These are phyloP conservation scores for Pezicula rhizophila DNA, from an alignment of 2,329 filamentous ascomycete species.

Conservation along the genomic window DNA sequence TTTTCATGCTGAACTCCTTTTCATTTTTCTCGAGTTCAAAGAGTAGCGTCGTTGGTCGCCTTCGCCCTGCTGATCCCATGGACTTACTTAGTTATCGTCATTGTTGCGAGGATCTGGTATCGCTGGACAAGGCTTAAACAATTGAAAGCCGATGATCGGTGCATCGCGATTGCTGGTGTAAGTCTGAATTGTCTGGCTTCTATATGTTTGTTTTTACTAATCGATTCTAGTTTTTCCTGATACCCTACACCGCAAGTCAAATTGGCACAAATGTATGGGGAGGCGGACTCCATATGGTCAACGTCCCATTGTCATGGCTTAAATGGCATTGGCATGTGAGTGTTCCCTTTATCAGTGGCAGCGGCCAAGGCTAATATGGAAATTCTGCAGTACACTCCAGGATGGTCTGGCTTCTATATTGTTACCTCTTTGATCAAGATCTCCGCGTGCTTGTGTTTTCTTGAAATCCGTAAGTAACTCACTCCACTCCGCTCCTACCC, in stretches of 20 bases:
- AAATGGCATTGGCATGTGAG: constrained; percentile 21
- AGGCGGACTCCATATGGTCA: constrained; percentile 21
- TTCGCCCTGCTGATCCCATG: too few relatives aligned
- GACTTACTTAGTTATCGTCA: constrained; percentile 17
- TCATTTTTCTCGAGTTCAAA: too few relatives aligned
- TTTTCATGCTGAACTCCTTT: not conserved
- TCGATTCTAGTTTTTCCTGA: constrained; percentile 17
- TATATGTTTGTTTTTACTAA: constrained; percentile 4
- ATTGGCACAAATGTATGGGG: constrained; percentile 21
- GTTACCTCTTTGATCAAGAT: constrained; percentile 24
- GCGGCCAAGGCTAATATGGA: not conserved
- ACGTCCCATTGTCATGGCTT: constrained; percentile 18
- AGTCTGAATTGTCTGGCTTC: constrained; percentile 1
- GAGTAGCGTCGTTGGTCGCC: too few relatives aligned
- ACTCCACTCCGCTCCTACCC: not conserved
- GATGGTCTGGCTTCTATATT: constrained; percentile 23
- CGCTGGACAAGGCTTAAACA: constrained; percentile 19
- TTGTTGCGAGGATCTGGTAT: constrained; percentile 20
- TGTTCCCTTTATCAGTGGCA: not conserved
- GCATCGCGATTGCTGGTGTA: constrained; percentile 25
- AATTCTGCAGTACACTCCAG: constrained; percentile 12
- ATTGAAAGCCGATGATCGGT: constrained; percentile 23
- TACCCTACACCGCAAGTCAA: constrained; percentile 19
- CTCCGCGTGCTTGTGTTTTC: constrained; percentile 24
- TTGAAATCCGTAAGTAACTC: constrained; percentile 22